phyloP scores from a whole-genome alignment of 73 alveolate species.

The Paramecium primaurelia region DNA sequence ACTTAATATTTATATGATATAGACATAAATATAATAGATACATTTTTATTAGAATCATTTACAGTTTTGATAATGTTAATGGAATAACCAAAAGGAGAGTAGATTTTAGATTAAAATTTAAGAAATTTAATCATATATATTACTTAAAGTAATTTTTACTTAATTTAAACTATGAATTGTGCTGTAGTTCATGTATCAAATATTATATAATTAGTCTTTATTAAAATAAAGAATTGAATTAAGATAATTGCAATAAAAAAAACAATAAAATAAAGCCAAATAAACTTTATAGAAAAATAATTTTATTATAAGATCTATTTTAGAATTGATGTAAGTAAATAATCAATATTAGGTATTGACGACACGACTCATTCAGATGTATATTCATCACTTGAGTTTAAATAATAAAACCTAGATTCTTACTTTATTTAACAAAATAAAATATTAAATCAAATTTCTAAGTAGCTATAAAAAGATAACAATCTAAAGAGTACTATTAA shows the following conservation, averaged over 20 bases:
- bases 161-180: background rate
- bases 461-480: background rate
- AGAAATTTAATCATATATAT: background rate
- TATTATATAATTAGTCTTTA: background rate
- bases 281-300: conserved; percentile 9
- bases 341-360: conserved; percentile 48
- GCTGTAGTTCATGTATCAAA: background rate
- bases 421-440: background rate
- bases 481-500: background rate
- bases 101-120: background rate
- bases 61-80: background rate
- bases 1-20: conserved; percentile 22
- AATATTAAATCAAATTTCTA: background rate
- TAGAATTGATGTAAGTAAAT: conserved; percentile 39
- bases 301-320: conserved; percentile 20
- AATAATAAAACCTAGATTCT: background rate
- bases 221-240: conserved; percentile 17
- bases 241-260: background rate
- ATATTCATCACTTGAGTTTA: background rate
- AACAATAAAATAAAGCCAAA: background rate
- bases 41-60: background rate
- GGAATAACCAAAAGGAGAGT: background rate
- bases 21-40: background rate
- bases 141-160: background rate
- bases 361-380: conserved; percentile 30